phyloP scores from a whole-genome alignment of 495 filamentous ascomycete genomes.

The Penicillium atrosanguineum region DNA sequence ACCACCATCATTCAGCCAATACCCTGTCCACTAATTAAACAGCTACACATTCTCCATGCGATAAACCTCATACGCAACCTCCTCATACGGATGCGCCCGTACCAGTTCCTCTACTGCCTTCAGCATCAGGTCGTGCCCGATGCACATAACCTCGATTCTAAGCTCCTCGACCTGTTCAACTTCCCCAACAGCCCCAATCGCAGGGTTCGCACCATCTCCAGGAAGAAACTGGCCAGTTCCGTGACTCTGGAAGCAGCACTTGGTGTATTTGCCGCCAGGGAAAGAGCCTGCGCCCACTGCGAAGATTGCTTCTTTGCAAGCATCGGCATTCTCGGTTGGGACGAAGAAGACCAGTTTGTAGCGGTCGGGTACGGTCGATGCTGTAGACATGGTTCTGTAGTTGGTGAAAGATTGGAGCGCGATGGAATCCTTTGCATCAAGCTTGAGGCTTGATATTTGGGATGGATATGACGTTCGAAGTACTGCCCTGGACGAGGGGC shows the following conservation, averaged over 20 bases:
- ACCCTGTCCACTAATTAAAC: not conserved
- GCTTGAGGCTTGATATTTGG: not conserved
- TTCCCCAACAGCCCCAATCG: constrained; percentile 36
- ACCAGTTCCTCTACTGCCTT: constrained; percentile 41
- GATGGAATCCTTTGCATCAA: not conserved
- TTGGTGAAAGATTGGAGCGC: not conserved
- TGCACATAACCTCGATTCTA: constrained; percentile 53
- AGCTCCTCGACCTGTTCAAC: constrained; percentile 52
- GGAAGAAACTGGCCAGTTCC: constrained; percentile 45
- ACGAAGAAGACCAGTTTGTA: constrained; percentile 53
- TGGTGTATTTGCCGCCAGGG: constrained; percentile 42
- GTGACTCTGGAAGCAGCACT: constrained; percentile 38
- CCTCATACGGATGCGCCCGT: constrained; percentile 77
- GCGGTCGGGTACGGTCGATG: constrained; percentile 25
- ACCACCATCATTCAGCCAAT: not conserved
- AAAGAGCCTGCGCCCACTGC: constrained; percentile 43
- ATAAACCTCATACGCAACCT: constrained; percentile 70
- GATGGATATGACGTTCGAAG: not conserved
- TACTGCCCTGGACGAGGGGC: not conserved
- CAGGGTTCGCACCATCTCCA: constrained; percentile 35
- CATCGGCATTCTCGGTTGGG: constrained; percentile 35
- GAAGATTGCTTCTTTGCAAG: constrained; percentile 49
- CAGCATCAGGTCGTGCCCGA: constrained; percentile 46
- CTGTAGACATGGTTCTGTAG: constrained; percentile 12
- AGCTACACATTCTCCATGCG: constrained; percentile 67